phyloP scores from a whole-genome alignment of 345 rosid species.

The Isatis tinctoria region DNA sequence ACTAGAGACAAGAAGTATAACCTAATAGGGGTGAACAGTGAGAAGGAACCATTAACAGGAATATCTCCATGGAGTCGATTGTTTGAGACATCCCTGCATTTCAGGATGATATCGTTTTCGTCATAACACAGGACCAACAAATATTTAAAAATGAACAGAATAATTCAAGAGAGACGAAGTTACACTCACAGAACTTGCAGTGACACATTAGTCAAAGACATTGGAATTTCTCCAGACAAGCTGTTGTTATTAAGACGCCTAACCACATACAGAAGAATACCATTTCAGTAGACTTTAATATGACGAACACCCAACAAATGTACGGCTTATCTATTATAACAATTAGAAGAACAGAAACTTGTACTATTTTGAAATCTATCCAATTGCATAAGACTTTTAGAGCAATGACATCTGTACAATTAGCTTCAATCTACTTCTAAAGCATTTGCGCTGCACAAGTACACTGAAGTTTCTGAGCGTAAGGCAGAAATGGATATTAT shows the following conservation, averaged over 20 bases:
- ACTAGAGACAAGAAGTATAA: conserved; percentile 25
- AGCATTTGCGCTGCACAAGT: neutral
- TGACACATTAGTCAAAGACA: conserved; percentile 42
- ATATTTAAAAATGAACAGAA: neutral
- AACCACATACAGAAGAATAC: conserved; percentile 10
- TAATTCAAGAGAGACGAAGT: conserved; percentile 1
- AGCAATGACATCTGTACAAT: neutral
- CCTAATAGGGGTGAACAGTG: conserved; percentile 75
- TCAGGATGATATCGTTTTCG: conserved; percentile 13
- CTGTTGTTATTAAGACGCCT: conserved; percentile 83
- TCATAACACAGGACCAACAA: neutral
- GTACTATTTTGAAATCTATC: neutral
- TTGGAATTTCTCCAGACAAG: conserved; percentile 57
- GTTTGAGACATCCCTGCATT: conserved; percentile 81
- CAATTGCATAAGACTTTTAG: neutral
- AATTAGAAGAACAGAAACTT: neutral
- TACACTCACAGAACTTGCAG: conserved; percentile 79
- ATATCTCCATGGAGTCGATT: conserved; percentile 56
- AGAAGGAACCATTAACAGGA: conserved; percentile 83
- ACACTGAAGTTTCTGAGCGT: neutral
- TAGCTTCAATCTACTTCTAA: neutral
- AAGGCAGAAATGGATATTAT: neutral
- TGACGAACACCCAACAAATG: neutral
- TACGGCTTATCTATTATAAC: neutral
- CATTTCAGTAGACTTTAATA: neutral